A percentile compares a stretch with the other conserved stretches of the same genome.
These are phyloP conservation scores for Morella rubra DNA, from an alignment of 306 rosid genomes.

Conservation along the genomic window DNA sequence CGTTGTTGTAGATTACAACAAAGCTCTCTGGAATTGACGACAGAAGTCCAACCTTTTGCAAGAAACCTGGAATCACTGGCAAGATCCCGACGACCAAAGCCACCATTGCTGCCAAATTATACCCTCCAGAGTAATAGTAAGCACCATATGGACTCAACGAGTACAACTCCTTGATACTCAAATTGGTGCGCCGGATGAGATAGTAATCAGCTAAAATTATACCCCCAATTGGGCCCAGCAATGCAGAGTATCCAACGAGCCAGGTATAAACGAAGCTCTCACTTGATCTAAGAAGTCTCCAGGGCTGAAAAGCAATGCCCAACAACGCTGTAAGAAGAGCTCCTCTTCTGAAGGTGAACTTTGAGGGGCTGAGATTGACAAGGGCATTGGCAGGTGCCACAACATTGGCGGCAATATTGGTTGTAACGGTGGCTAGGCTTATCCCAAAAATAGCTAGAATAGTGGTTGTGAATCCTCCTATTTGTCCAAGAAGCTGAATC, in stretches of 20 bases:
- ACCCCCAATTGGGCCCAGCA: conserved; percentile 85
- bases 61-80: conserved; percentile 83
- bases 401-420: conserved; percentile 90
- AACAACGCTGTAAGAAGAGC: conserved; percentile 69
- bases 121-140: conserved; percentile 63
- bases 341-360: conserved; percentile 71
- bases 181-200: conserved; percentile 37
- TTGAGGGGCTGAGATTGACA: conserved; percentile 68
- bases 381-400: conserved; percentile 95
- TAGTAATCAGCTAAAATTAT: conserved; percentile 75
- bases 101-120: conserved; percentile 64
- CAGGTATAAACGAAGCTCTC: conserved; percentile 91
- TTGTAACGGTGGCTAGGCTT: conserved; percentile 72
- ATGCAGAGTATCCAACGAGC: conserved; percentile 88
- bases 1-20: conserved; percentile 68
- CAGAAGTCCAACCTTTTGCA: conserved; percentile 59
- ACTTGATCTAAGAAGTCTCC: conserved; percentile 87
- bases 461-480: conserved; percentile 72
- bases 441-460: conserved; percentile 71
- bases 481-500: conserved; percentile 63
- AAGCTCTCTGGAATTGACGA: conserved; percentile 42
- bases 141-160: conserved; percentile 57
- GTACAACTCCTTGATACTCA: conserved; percentile 61
- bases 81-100: conserved; percentile 68
- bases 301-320: conserved; percentile 86